Conservation (phyloP, 352 stramenopile genomes). For the Globisporangium recalcitrans region DNA sequence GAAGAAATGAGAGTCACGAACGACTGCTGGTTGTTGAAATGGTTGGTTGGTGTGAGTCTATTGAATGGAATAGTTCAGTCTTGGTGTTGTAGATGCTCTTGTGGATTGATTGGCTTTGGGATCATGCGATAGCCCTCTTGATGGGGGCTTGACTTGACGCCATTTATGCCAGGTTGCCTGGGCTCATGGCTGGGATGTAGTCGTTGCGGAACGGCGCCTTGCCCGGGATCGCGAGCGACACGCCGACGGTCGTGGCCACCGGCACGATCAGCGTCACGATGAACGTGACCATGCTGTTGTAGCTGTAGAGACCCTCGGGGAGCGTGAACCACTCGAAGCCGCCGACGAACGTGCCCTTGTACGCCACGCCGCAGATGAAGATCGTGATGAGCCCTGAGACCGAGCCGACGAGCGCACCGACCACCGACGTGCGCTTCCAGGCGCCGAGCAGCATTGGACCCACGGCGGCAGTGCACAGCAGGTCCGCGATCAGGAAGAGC, state of each 20-base stretch:
- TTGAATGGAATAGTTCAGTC: neutral
- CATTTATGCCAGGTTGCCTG: slow-evolving; percentile 17
- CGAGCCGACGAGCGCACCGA: slow-evolving; percentile 43
- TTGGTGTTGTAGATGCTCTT: neutral
- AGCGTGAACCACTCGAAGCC: slow-evolving; percentile 76
- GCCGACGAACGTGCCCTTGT: slow-evolving; percentile 59
- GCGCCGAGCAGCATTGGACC: slow-evolving; percentile 63
- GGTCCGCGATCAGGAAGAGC: slow-evolving; percentile 71
- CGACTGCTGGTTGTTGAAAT: too few relatives aligned
- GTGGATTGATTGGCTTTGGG: neutral
- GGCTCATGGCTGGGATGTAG: slow-evolving; percentile 26
- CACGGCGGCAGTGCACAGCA: slow-evolving; percentile 67
- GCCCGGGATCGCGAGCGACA: slow-evolving; percentile 43
- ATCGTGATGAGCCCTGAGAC: slow-evolving; percentile 59
- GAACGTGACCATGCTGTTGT: slow-evolving; percentile 80
- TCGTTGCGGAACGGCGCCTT: slow-evolving; percentile 19
- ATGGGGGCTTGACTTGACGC: neutral
- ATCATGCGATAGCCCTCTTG: too few relatives aligned
- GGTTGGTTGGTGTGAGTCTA: neutral
- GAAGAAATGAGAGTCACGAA: neutral
- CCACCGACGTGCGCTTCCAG: slow-evolving; percentile 43
- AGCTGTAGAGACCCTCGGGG: slow-evolving; percentile 68
- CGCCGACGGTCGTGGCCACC: slow-evolving; percentile 38
- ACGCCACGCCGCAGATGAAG: slow-evolving; percentile 55
- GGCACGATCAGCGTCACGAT: slow-evolving; percentile 66